Base-by-base conservation (phyloP, 257 asterid species). In the Solanum dulcamara region DNA sequence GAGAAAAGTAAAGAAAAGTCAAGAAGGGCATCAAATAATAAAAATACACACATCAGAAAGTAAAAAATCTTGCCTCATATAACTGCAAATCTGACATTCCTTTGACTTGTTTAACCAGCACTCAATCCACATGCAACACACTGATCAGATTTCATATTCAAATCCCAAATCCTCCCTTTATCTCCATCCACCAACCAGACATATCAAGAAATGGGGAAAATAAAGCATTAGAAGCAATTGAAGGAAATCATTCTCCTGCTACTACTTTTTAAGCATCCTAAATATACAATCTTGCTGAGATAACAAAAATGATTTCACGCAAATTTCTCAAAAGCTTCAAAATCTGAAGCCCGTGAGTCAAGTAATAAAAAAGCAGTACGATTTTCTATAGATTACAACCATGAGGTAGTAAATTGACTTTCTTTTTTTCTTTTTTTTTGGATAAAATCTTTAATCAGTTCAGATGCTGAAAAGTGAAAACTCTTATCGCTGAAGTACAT, bases 71-170 rank as follows among this genome's bases (percentile, higher is more conserved):
- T 62, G 92, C 98, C 94, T 91, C 93, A 64, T 88, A 91, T 81
- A 89, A 51, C 83, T 90, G 87, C 92, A 88, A 89, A 50, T 94
- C 93, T 86, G 97, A 86, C 98, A 95, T 94, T 89, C 90, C 93
- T 90, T 87, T 33, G 22, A 67, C 85, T 85, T 64, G 84, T 71
- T 80, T 88, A 93, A 71, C 97, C 93, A 57, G 94, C 86, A 88
- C 93, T 85, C 79, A 86, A 87, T 67, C 92, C 89, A 75, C 62
- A 66, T 50, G 88, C 85, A 82, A 74, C 79, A 87, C 71, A 84
- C 91, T 83, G 87, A 66, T 68, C 86, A 35, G 81, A 81, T 81
- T 74, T 90, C 95, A 90, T 88, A 88, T 80, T 90, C 62, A 83
- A 82, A 46, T 71, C 40, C 84, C 84, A 85, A 85, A 84, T 38